These are phyloP conservation scores for Hyaloscypha finlandica DNA, from an alignment of 495 filamentous ascomycete species.

Conservation along the genomic window DNA sequence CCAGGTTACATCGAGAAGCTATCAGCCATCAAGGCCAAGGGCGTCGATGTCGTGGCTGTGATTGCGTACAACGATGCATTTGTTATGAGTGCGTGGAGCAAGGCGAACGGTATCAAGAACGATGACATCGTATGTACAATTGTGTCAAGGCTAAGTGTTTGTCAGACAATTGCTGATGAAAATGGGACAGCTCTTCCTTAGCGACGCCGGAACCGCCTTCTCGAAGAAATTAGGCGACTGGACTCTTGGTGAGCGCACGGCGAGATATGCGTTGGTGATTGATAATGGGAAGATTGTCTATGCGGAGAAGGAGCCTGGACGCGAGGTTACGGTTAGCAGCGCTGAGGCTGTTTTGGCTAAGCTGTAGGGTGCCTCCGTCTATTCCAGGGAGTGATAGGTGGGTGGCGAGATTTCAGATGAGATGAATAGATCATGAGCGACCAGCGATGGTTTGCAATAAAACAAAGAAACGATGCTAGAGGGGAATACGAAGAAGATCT, in stretches of 20 bases:
- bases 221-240: constrained; percentile 76
- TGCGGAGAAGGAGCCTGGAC: constrained; percentile 74
- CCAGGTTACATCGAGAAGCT: constrained; percentile 81
- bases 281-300: constrained; percentile 90
- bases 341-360: constrained; percentile 73
- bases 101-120: constrained; percentile 82
- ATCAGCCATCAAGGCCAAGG: constrained; percentile 73
- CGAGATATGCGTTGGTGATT: constrained; percentile 81
- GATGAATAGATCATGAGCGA: constrained; percentile 26
- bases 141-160: too few relatives aligned
- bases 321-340: constrained; percentile 69
- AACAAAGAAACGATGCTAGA: constrained; percentile 16
- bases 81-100: constrained; percentile 95
- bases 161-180: too few relatives aligned
- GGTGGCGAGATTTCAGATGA: background rate
- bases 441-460: background rate
- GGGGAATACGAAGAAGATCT: constrained; percentile 28
- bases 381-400: constrained; percentile 14
- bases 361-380: constrained; percentile 45
- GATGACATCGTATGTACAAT: constrained; percentile 71
- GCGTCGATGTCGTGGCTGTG: constrained; percentile 82
- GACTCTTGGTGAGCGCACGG: constrained; percentile 72
- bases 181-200: constrained; percentile 72
- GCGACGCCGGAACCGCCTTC: constrained; percentile 75
- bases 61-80: constrained; percentile 89